Conservation (phyloP, 345 rosid genomes). For the Corymbia maculata region DNA sequence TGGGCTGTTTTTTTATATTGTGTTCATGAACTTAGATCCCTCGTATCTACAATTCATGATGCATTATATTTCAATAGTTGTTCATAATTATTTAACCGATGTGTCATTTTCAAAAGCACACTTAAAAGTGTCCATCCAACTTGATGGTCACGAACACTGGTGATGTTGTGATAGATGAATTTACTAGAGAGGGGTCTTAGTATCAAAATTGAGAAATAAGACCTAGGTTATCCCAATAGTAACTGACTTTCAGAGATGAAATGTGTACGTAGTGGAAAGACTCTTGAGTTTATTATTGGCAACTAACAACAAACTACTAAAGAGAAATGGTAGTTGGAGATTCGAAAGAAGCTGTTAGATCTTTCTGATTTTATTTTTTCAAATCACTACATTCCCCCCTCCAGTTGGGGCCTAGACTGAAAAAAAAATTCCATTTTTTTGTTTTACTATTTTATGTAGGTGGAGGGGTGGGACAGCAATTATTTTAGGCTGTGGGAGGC, state of each 20-base stretch:
- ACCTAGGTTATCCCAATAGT: not conserved
- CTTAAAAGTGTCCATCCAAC: not conserved
- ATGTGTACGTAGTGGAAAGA: not conserved
- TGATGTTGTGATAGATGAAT: not conserved
- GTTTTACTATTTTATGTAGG: not conserved
- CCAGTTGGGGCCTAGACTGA: not conserved
- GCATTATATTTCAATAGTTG: too few species aligned
- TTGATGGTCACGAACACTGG: not conserved
- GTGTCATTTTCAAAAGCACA: not conserved
- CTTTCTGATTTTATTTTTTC: not conserved
- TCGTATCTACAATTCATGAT: too few species aligned
- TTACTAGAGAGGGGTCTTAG: not conserved
- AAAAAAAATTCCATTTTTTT: not conserved
- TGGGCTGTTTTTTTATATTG: not conserved
- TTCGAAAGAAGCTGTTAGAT: not conserved
- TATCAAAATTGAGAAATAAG: not conserved
- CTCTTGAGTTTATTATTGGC: not conserved
- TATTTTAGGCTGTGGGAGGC: not conserved
- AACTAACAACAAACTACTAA: not conserved
- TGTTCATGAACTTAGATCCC: not conserved
- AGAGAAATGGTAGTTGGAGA: not conserved
- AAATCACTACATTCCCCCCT: not conserved
- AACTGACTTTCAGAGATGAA: not conserved
- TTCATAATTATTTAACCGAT: too few species aligned
- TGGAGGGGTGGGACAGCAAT: not conserved